Evolutionary conservation across 371 early-diverging fungal species (phyloP).

Genomic region (Rhizopus sp.): DNA sequence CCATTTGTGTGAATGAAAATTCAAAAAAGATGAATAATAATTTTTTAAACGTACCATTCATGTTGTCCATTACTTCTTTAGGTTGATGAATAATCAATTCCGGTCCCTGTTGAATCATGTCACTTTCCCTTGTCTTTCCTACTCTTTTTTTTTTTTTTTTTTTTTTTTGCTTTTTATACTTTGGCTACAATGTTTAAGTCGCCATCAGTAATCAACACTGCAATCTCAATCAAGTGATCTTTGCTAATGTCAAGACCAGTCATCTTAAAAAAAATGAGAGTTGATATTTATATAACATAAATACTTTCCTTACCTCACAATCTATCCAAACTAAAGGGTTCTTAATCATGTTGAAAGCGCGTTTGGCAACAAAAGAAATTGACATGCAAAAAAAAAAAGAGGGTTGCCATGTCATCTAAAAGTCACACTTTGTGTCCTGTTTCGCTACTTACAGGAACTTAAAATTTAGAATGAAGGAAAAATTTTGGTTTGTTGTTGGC

Average conservation of each 20-base stretch:
- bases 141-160: background rate
- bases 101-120: slow-evolving; percentile 52
- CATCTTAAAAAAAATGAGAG: slow-evolving; percentile 41
- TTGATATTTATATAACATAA: background rate
- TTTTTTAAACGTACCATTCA: slow-evolving; percentile 58
- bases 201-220: slow-evolving; percentile 85
- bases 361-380: background rate
- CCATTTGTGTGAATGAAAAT: background rate
- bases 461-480: too few relatives aligned
- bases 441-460: too few relatives aligned
- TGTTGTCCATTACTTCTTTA: slow-evolving; percentile 76
- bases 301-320: slow-evolving; percentile 60
- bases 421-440: too few relatives aligned
- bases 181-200: slow-evolving; percentile 80
- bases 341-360: slow-evolving; percentile 33
- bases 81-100: slow-evolving; percentile 84
- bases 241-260: slow-evolving; percentile 68
- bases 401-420: too few relatives aligned
- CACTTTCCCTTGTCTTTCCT: background rate
- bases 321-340: slow-evolving; percentile 89
- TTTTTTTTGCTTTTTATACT: slow-evolving; percentile 36
- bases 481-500: too few relatives aligned
- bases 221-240: slow-evolving; percentile 85
- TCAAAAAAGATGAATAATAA: too few relatives aligned
- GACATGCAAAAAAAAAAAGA: background rate